Conservation (phyloP, 1,139 yeast genomes). For the Geotrichum aggregatum region DNA sequence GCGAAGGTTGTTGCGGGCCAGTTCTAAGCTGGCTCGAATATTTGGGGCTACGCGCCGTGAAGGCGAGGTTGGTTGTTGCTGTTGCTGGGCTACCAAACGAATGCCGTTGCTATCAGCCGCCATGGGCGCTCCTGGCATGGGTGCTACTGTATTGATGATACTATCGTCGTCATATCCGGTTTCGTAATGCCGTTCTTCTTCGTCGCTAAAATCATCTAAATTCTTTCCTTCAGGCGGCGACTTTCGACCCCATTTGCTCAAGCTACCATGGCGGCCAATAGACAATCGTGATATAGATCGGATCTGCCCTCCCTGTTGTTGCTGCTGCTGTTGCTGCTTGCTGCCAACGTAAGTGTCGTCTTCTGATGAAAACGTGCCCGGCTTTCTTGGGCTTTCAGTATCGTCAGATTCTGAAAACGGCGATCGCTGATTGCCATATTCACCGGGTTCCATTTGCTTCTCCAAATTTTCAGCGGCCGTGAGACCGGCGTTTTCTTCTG, state of each 20-base stretch:
- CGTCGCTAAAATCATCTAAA: slow-evolving; percentile 10
- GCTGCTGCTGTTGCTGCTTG: too few species aligned
- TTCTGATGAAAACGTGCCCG: too few species aligned
- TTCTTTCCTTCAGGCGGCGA: slow-evolving; percentile 10
- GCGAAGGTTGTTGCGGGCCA: slow-evolving; percentile 26
- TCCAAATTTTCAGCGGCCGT: slow-evolving; percentile 18
- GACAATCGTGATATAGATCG: too few species aligned
- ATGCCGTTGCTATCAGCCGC: too few species aligned
- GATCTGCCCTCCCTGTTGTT: too few species aligned
- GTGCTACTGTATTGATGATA: not conserved
- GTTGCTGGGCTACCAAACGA: too few species aligned
- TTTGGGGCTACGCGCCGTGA: slow-evolving; percentile 1
- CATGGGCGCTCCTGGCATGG: too few species aligned
- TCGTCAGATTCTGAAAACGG: not conserved
- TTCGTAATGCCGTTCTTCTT: too few species aligned
- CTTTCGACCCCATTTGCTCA: slow-evolving; percentile 3
- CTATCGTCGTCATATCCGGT: slow-evolving; percentile 11
- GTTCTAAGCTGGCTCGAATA: slow-evolving; percentile 21
- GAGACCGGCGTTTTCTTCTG: slow-evolving; percentile 21
- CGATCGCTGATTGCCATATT: not conserved
- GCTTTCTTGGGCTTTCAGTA: too few species aligned
- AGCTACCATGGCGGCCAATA: not conserved
- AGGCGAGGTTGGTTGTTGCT: too few species aligned
- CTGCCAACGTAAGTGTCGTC: too few species aligned
- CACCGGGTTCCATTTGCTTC: slow-evolving; percentile 2